These are phyloP conservation scores for Microascus cirrosus DNA, from an alignment of 2,329 filamentous ascomycete species.

Conservation along the genomic window DNA sequence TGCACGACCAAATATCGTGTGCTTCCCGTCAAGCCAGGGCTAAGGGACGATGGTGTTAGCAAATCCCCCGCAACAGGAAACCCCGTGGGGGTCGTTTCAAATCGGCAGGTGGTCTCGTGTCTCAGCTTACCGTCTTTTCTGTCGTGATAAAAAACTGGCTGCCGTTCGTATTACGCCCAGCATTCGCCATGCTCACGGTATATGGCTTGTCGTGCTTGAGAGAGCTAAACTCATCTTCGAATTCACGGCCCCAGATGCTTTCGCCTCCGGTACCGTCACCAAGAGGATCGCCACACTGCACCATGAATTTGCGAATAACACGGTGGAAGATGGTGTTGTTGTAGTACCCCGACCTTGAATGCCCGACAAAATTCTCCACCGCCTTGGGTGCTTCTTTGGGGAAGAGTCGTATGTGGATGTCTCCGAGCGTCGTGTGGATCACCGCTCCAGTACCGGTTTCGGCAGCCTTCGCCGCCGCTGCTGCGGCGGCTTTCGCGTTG, in stretches of 20 bases:
- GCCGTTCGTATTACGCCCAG: constrained; percentile 87
- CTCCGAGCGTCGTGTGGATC: constrained; percentile 85
- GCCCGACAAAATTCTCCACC: constrained; percentile 95
- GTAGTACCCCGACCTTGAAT: constrained; percentile 84
- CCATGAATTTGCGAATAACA: constrained; percentile 98
- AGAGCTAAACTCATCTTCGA: constrained; percentile 86
- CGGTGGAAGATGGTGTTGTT: constrained; percentile 97
- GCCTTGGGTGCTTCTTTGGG: constrained; percentile 87
- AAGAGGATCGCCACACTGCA: constrained; percentile 73
- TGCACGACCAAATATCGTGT: constrained; percentile 89
- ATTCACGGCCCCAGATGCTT: constrained; percentile 85
- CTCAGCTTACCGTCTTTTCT: constrained; percentile 63
- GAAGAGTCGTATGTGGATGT: constrained; percentile 88
- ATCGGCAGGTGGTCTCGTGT: not conserved
- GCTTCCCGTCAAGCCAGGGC: constrained; percentile 91
- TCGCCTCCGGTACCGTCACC: constrained; percentile 86
- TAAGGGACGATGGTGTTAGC: constrained; percentile 17
- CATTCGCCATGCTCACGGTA: constrained; percentile 95
- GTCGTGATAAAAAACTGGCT: constrained; percentile 98
- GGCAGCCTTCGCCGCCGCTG: constrained; percentile 42
- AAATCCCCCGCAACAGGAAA: not conserved
- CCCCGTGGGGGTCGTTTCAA: not conserved
- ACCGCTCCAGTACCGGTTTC: constrained; percentile 72
- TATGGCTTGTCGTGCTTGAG: constrained; percentile 93
- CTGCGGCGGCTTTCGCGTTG: constrained; percentile 30